Conservation (phyloP, 495 filamentous ascomycete species). For the Daldinia childiae region DNA sequence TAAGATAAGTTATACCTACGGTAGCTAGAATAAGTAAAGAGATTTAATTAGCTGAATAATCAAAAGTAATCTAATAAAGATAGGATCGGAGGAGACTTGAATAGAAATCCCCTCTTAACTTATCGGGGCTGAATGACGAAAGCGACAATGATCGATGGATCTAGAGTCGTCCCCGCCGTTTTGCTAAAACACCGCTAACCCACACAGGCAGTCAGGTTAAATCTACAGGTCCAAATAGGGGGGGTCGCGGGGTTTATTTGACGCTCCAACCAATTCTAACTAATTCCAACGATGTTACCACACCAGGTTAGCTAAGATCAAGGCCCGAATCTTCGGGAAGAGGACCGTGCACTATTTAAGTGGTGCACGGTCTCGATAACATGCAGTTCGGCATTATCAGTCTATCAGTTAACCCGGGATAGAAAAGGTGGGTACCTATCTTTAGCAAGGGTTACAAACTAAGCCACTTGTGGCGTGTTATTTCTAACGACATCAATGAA, state of each 20-base stretch:
- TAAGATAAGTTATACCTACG: background rate
- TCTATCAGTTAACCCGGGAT: background rate
- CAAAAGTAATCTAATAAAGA: constrained; percentile 15
- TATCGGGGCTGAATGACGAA: constrained; percentile 31
- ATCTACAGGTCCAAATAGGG: background rate
- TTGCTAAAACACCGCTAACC: background rate
- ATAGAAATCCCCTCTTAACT: constrained; percentile 4
- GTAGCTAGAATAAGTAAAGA: background rate
- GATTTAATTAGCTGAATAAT: constrained; percentile 1
- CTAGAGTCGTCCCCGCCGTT: constrained; percentile 1
- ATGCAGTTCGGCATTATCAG: background rate
- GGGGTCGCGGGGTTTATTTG: constrained; percentile 23
- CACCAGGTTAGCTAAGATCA: constrained; percentile 6
- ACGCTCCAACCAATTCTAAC: background rate
- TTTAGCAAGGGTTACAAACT: background rate
- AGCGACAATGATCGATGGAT: constrained; percentile 20
- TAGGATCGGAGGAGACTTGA: constrained; percentile 9
- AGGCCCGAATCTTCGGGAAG: constrained; percentile 25
- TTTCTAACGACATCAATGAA: constrained; percentile 9
- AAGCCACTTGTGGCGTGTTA: constrained; percentile 2
- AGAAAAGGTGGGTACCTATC: too few species aligned
- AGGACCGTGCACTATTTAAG: constrained; percentile 21
- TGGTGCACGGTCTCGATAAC: background rate
- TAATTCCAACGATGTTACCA: constrained; percentile 21
- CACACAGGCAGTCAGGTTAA: background rate